Evolutionary conservation across 129 eudicot genomes (phyloP), one percentile per base, ranked within the genome.

Genomic region (Escallonia rubra): DNA sequence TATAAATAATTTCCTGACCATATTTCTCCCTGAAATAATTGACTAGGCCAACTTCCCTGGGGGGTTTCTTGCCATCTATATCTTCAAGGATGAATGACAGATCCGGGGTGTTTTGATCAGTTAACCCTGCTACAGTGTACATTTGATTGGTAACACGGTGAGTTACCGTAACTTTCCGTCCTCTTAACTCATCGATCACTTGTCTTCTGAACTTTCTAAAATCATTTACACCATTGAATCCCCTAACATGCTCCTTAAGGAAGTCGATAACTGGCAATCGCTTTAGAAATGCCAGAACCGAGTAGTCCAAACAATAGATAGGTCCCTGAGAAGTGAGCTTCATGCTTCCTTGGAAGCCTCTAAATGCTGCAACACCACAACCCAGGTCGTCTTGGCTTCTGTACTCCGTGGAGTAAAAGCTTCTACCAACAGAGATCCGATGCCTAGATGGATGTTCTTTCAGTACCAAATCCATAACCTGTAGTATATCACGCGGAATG

Each of bases 121-220:
- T 74, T 13, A 90, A 68, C 40, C 95, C 88, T 6, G 72, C 40
- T 8, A 90, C 77, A 2, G 66, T 65, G 57, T 68, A 90, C 77
- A 83, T 86, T 73, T 86, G 91, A 0, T 80, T 84, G 1, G 95
- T 90, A 1, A n/a, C n/a, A 41, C 97, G 91, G 72, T 90, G 97
- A 57, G 64, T 83, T 42, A 90, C 97, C 38, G 52, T 70, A 8
- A 90, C 91, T 56, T 76, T 78, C 72, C 86, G 61, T 11, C 95
- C 91, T 50, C 69, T 76, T 69, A 89, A 64, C 7, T 84, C 83
- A 8, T 9, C 3, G 8, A 45, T 4, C 8, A 89, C 85, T 0
- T 61, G 43, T 64, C 66, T 66, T 48, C 67, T 55, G 53, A 46
- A 58, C 48, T 16, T 54, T 3, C 10, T 7, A 15, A 89, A 54